Evolutionary conservation across 345 rosid species (phyloP).

Genomic region (Lepidium sativum): DNA sequence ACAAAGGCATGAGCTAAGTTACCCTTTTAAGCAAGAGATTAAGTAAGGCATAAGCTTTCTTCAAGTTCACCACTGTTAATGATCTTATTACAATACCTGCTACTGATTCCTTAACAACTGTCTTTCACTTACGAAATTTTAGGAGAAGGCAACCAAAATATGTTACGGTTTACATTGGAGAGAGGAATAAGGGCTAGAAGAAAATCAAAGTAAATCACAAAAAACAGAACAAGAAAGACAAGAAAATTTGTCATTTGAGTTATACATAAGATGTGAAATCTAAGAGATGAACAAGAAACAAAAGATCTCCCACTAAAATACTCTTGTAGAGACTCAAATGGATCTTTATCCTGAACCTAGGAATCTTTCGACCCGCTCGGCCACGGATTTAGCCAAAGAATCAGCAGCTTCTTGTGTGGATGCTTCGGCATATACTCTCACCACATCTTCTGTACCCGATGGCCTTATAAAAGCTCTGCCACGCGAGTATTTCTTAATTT

Average conservation of each 20-base stretch:
- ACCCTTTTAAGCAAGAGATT: not conserved
- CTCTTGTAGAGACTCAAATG: constrained; percentile 7
- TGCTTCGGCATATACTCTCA: constrained; percentile 93
- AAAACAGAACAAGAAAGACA: not conserved
- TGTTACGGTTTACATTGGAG: not conserved
- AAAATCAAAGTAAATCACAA: not conserved
- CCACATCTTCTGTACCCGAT: constrained; percentile 91
- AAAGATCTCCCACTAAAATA: not conserved
- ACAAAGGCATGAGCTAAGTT: constrained; percentile 6
- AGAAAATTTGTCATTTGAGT: constrained; percentile 7
- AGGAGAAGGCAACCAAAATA: not conserved
- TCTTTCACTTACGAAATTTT: not conserved
- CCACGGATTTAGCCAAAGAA: constrained; percentile 58
- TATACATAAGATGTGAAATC: constrained; percentile 3
- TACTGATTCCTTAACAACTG: not conserved
- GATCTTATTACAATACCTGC: constrained; percentile 6
- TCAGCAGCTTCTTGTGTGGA: constrained; percentile 75
- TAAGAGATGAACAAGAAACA: not conserved
- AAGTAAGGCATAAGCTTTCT: not conserved
- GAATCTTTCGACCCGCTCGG: constrained; percentile 49
- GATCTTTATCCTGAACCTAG: constrained; percentile 34
- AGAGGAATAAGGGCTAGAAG: not conserved
- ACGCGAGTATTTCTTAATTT: constrained; percentile 43
- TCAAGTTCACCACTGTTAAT: not conserved
- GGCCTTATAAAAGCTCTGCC: constrained; percentile 86